These are phyloP conservation scores for Chalciporus sp. DNA, from an alignment of 1,284 basidiomycete species.

Conservation along the genomic window DNA sequence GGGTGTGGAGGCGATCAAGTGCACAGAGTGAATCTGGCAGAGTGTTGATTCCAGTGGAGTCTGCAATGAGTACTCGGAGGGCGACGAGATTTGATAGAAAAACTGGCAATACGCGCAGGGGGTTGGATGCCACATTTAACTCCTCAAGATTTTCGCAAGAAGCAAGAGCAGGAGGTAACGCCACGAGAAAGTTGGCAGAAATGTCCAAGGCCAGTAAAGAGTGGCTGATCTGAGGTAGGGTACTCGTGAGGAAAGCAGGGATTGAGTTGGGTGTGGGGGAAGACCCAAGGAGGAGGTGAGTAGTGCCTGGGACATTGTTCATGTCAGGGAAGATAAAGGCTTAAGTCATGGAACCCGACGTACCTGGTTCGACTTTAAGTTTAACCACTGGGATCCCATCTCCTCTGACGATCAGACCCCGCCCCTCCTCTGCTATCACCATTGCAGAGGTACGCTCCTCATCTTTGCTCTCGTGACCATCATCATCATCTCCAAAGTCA, in stretches of 20 bases:
- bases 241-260: constrained; percentile 68
- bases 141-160: constrained; percentile 86
- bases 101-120: constrained; percentile 79
- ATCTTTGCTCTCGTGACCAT: constrained; percentile 51
- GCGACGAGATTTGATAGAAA: constrained; percentile 78
- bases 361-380: constrained; percentile 70
- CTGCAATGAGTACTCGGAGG: constrained; percentile 87
- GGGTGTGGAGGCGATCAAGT: constrained; percentile 78
- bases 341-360: constrained; percentile 22
- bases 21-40: constrained; percentile 71
- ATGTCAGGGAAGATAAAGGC: constrained; percentile 2
- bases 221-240: constrained; percentile 69
- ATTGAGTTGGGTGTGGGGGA: constrained; percentile 77
- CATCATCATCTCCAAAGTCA: constrained; percentile 61
- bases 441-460: constrained; percentile 75
- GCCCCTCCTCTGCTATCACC: constrained; percentile 78
- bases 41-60: constrained; percentile 79
- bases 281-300: constrained; percentile 83
- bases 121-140: constrained; percentile 91
- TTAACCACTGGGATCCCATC: constrained; percentile 61
- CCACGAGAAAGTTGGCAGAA: constrained; percentile 81
- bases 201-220: constrained; percentile 90
- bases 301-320: constrained; percentile 63
- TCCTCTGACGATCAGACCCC: constrained; percentile 75
- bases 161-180: constrained; percentile 78